Base-by-base conservation (phyloP, 331 rosid genomes). In the Quercus lobata region DNA sequence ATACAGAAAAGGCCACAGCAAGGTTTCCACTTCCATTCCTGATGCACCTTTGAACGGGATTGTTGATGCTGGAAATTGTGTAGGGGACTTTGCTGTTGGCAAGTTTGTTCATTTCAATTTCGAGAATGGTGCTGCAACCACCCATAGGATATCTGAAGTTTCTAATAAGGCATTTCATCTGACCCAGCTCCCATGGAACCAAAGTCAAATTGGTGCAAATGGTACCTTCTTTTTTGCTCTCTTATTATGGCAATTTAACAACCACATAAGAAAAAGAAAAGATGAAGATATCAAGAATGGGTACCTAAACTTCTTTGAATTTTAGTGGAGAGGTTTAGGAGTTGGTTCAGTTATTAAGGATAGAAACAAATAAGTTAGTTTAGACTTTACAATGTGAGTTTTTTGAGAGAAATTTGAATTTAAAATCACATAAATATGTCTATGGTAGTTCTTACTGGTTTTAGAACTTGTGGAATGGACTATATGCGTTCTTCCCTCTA, bases 101-200 rank as follows among this genome's bases (percentile, higher is more conserved):
- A 93, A 92, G 56, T 87, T 87, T 72, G 88, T 92, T 84, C 94
- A 88, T 76, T 79, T 92, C 12, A 92, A 91, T 73, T 86, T 89
- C 29, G 90, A 90, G 17, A 90, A 90, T 72, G 91, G 93, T 74
- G 84, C 87, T 73, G 68, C 95, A 18, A 76, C 86, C 29, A 61
- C 88, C 30, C 76, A 89, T 84, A 84, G 72, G 81, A 85, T 83
- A 84, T 92, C 98, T 14, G 97, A 90, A 78, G 92, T 90, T 77
- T 89, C 97, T 41, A 92, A 86, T 77, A 77, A 80, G 83, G 91
- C 84, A 71, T 76, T 88, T 80, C 97, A 89, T 80, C 84, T 95
- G 35, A 89, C 94, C 7, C 96, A 91, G 80, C 79, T 92, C 22
- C 94, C 91, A 68, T 94, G 90, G 90, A 86, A 91, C 81, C 97